These are phyloP conservation scores for Fusarium musae DNA, from an alignment of 2,329 filamentous ascomycete species.

Conservation along the genomic window DNA sequence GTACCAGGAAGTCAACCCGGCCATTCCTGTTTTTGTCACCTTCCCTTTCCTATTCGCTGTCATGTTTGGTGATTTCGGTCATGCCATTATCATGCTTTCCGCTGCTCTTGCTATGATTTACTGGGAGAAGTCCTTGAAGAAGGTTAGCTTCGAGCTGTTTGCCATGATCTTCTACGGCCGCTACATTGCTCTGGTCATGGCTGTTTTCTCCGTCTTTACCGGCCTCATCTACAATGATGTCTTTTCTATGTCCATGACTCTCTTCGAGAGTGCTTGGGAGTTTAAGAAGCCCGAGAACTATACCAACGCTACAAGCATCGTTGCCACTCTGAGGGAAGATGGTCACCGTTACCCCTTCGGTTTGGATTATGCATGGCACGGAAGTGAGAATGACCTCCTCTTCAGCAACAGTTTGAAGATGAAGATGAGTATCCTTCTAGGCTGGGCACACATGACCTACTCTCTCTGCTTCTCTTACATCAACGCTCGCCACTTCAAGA, in stretches of 20 bases:
- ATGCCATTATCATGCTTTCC: constrained; percentile 87
- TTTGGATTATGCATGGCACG: constrained; percentile 96
- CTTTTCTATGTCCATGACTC: constrained; percentile 91
- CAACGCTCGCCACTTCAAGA: constrained; percentile 95
- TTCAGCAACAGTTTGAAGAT: constrained; percentile 99
- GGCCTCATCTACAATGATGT: constrained; percentile 97
- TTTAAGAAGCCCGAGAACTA: constrained; percentile 77
- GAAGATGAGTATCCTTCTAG: constrained; percentile 98
- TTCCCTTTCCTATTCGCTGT: constrained; percentile 99
- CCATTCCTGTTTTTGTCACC: constrained; percentile 92
- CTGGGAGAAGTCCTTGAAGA: constrained; percentile 92
- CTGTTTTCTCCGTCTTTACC: constrained; percentile 95
- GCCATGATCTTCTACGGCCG: constrained; percentile 99
- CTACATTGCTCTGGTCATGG: constrained; percentile 99
- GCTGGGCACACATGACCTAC: constrained; percentile 99
- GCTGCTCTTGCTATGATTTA: constrained; percentile 94
- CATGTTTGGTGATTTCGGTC: constrained; percentile 99
- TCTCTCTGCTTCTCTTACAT: constrained; percentile 92
- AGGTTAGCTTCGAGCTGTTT: constrained; percentile 92
- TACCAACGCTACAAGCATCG: constrained; percentile 71
- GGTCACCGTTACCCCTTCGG: constrained; percentile 94
- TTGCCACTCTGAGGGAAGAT: constrained; percentile 71
- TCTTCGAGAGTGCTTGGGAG: constrained; percentile 91
- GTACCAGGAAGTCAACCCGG: constrained; percentile 97
- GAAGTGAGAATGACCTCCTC: constrained; percentile 91